These are phyloP conservation scores for Phytophthora multivora DNA, from an alignment of 352 stramenopile species.

Conservation along the genomic window DNA sequence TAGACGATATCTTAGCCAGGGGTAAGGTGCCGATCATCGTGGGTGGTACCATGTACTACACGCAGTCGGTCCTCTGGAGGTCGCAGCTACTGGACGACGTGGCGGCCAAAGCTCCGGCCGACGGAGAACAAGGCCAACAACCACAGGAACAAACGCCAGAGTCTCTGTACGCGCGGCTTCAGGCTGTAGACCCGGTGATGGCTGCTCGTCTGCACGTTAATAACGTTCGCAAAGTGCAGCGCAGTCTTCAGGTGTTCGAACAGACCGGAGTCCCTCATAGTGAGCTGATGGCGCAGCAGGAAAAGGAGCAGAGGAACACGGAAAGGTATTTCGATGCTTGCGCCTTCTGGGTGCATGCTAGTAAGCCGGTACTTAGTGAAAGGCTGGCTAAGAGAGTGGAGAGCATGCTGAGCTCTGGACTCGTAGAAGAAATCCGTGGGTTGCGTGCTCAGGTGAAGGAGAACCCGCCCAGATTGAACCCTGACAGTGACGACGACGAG, in stretches of 20 bases:
- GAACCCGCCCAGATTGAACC: constrained; percentile 46
- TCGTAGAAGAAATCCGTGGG: constrained; percentile 79
- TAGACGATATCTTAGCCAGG: constrained; percentile 85
- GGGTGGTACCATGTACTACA: constrained; percentile 94
- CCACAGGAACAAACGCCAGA: constrained; percentile 43
- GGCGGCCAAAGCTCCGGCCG: constrained; percentile 17
- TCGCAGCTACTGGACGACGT: constrained; percentile 86
- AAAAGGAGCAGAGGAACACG: constrained; percentile 43
- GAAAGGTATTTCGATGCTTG: constrained; percentile 82
- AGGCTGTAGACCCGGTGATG: constrained; percentile 83
- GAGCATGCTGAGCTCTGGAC: constrained; percentile 77
- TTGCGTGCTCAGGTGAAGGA: constrained; percentile 55
- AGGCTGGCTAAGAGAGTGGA: constrained; percentile 75
- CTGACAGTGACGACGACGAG: constrained; percentile 22
- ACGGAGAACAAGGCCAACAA: constrained; percentile 15
- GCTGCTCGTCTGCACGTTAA: constrained; percentile 82
- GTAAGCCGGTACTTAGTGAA: constrained; percentile 60
- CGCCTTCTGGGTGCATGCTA: constrained; percentile 87
- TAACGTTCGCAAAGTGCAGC: constrained; percentile 87
- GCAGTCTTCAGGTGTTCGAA: constrained; percentile 85
- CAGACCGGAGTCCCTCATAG: constrained; percentile 81
- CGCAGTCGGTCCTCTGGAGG: constrained; percentile 90
- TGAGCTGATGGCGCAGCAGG: constrained; percentile 64
- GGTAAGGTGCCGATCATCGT: constrained; percentile 92
- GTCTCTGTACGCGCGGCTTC: constrained; percentile 63